These are phyloP conservation scores for Nymphaea colorata DNA, from an alignment of 164 flowering plant genomes.

Conservation along the genomic window DNA sequence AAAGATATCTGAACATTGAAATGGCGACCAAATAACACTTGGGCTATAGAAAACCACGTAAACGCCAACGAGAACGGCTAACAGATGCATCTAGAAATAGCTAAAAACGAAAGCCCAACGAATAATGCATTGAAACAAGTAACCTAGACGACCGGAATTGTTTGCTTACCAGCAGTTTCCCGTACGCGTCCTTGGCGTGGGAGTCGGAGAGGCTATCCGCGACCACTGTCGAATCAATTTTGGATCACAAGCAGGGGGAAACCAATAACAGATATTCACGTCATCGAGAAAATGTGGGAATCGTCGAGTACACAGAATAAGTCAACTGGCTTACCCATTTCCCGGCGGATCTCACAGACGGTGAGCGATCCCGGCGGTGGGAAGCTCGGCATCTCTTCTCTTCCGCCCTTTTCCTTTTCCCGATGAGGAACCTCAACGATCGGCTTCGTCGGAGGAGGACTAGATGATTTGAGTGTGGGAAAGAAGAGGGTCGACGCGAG, in stretches of 20 bases:
- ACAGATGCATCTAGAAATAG: no score
- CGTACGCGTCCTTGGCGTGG: constrained; percentile 61
- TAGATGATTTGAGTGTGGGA: no score
- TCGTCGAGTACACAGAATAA: not conserved
- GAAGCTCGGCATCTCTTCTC: constrained; percentile 51
- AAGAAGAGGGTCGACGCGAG: no score
- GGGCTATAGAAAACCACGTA: not conserved
- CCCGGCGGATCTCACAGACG: constrained; percentile 83
- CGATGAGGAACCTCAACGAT: no score
- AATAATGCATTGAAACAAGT: no score
- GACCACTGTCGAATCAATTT: constrained; percentile 33
- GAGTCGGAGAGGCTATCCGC: constrained; percentile 49
- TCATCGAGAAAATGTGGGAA: no score
- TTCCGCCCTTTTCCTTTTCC: no score
- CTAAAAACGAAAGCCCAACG: no score
- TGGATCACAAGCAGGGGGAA: not conserved
- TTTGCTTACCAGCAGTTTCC: constrained; percentile 53
- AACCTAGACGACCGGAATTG: not conserved
- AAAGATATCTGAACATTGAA: not conserved
- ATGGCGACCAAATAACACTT: no score
- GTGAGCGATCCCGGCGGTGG: constrained; percentile 72
- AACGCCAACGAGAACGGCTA: not conserved
- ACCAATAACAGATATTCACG: not conserved
- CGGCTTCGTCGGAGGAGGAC: no score
- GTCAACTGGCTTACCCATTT: constrained; percentile 33